phyloP scores from a whole-genome alignment of 768 basidiomycete genomes.

The Clavulina sp. region DNA sequence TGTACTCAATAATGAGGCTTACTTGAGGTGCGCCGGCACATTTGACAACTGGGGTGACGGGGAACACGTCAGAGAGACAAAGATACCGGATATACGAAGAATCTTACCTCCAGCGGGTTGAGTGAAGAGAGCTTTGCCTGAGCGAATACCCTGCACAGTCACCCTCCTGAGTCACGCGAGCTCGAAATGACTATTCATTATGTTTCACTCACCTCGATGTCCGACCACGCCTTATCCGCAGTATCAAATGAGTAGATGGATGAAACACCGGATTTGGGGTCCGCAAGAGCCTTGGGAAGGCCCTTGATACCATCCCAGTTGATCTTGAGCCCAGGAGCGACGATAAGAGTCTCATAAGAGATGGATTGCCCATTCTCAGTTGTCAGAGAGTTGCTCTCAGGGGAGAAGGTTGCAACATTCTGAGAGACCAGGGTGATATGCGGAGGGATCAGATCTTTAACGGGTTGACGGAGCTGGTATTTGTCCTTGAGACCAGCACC shows the following conservation, averaged over 20 bases:
- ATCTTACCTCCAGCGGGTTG: conserved; percentile 86
- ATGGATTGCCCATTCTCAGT: conserved; percentile 52
- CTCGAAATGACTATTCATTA: too few relatives aligned
- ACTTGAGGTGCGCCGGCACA: conserved; percentile 54
- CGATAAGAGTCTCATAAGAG: conserved; percentile 71
- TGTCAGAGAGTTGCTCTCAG: conserved; percentile 51
- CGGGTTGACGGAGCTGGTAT: conserved; percentile 36
- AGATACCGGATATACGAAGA: too few relatives aligned
- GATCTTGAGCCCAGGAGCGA: conserved; percentile 75
- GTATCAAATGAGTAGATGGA: conserved; percentile 85
- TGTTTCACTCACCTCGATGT: conserved; percentile 67
- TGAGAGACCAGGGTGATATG: conserved; percentile 57
- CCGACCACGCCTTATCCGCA: conserved; percentile 75
- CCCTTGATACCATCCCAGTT: conserved; percentile 68
- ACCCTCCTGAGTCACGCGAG: too few relatives aligned
- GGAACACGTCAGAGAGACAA: too few relatives aligned
- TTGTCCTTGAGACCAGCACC: conserved; percentile 73
- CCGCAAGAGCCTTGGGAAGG: conserved; percentile 55
- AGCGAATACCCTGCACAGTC: too few relatives aligned
- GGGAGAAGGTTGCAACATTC: conserved; percentile 57
- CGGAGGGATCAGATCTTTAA: conserved; percentile 53
- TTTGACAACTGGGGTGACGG: too few relatives aligned
- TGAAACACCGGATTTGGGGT: conserved; percentile 65
- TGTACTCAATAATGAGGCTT: conserved; percentile 11
- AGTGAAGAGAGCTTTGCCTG: conserved; percentile 82